Base-by-base conservation (phyloP, 2,329 filamentous ascomycete species). In the Ceratocystis cubensis region DNA sequence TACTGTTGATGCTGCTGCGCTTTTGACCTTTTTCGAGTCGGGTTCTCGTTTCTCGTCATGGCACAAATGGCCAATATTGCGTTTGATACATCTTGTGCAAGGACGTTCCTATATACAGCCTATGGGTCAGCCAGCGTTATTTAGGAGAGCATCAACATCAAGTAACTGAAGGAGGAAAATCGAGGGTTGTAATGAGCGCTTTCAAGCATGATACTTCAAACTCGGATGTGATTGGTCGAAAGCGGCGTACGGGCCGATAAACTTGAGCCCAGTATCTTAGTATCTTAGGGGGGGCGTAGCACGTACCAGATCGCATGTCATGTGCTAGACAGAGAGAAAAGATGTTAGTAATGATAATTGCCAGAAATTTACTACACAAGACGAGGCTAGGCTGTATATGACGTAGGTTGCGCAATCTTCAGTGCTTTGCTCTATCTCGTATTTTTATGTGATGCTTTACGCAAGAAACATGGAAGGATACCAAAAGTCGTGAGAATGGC, bases 11-110 rank as follows among this genome's bases (percentile, higher is more conserved):
- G 79, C 82, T 70, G 80, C 78, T 71, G 84, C 80, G 74, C 79
- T 82, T 78, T 93, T 96, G 72, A 83, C 78, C 77, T 92, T 93
- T 78, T 94, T 96, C 68, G 87, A 76, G 69, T 86, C 84, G 71
- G 86, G 81, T 73, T 99, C 93, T 76, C 93, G 87, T 71, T 92
- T 93, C 78, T 97, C 94, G 77, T 99, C 94, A 79, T 96, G 94
- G 77, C 94, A 99, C 71, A 99, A 83, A 77, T 99, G 94, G 73
- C 93, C 94, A 76, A 99, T 99, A 78, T 96, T 96, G 74, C 94
- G 88, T 79, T 97, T 99, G 78, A 97, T 90, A 81, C 94, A 99
- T 78, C 94, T 85, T 73, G 91, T 93, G 83, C 94, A 99, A 73
- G 94, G 94, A 75, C 94, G 88, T 80, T 96, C 91, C 91, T 95